A percentile compares a stretch with the other conserved stretches of the same genome.
Conservation (phyloP, 2,329 filamentous ascomycete genomes). For the Exophiala calicioides region DNA sequence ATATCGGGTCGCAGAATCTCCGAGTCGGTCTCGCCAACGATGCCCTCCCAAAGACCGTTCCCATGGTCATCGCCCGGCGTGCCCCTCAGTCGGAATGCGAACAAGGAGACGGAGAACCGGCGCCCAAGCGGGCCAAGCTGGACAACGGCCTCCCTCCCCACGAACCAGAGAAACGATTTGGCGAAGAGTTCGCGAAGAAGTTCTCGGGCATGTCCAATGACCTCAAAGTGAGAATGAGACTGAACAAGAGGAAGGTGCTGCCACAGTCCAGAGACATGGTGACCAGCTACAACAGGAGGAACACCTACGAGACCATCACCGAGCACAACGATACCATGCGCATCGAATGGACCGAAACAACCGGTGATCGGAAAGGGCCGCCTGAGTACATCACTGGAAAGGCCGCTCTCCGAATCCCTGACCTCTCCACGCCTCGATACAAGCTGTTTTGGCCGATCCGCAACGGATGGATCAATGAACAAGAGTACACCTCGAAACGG, state of each 20-base stretch:
- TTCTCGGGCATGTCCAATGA: slow-evolving; percentile 83
- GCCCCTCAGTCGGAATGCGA: slow-evolving; percentile 80
- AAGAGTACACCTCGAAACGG: slow-evolving; percentile 78
- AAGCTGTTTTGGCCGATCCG: slow-evolving; percentile 91
- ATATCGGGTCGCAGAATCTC: slow-evolving; percentile 92
- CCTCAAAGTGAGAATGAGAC: slow-evolving; percentile 84
- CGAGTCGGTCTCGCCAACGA: slow-evolving; percentile 95
- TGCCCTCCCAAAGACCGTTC: slow-evolving; percentile 88
- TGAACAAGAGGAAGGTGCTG: slow-evolving; percentile 89
- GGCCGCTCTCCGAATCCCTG: slow-evolving; percentile 81
- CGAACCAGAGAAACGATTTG: slow-evolving; percentile 77
- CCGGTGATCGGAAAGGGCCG: slow-evolving; percentile 55
- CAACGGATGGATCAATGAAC: slow-evolving; percentile 84
- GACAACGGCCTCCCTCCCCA: slow-evolving; percentile 50
- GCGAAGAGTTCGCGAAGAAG: slow-evolving; percentile 71
- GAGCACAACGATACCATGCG: slow-evolving; percentile 93
- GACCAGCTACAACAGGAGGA: slow-evolving; percentile 87
- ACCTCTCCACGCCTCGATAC: slow-evolving; percentile 84
- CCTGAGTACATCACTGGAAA: slow-evolving; percentile 78
- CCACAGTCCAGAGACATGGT: slow-evolving; percentile 98
- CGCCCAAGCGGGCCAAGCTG: slow-evolving; percentile 65
- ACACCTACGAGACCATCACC: slow-evolving; percentile 80
- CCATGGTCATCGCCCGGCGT: slow-evolving; percentile 85
- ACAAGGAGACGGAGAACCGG: slow-evolving; percentile 75
- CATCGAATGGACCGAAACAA: slow-evolving; percentile 91